Base-by-base conservation (phyloP, 169 alveolate genomes). In the Eimeria necatrix region DNA sequence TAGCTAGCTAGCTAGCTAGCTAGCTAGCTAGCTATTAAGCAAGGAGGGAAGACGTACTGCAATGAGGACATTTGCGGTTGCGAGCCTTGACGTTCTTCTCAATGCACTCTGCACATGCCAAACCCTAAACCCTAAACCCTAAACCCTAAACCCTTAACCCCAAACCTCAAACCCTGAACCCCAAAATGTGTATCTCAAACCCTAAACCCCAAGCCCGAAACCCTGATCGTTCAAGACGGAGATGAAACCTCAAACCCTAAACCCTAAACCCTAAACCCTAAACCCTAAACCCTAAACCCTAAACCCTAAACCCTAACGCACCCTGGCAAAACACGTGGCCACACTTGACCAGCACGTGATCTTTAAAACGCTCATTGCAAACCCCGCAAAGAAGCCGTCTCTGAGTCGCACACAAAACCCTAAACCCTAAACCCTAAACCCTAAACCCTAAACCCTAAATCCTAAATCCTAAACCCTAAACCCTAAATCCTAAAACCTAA, bases 291-390 rank as follows among this genome's bases (percentile, higher is more conserved):
- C 59, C 18, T 41, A 74, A 74, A 74, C 61, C 85, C 85, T 7
- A 71, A 48, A 7, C 20, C 49, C 22, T 12, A 12, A 8, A 61
- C 10, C 73, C 46, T 10, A 5, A 71, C 60, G 7, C 24, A 90
- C 94, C 89, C 41, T 97, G 95, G 90, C 98, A 97, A 88, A 95
- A 97, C 83, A 97, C 96, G 93, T 97, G 98, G 20, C 98, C 98
- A 86, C 98, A 97, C 87, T 97, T 97, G 46, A 96, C 78, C 49
- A 97, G 95, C 52, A 96, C 90, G 74, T 96, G 96, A 94, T 97
- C 97, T 59, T 97, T 95, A 96, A 97, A 97, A 49, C 96, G 95
- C 93, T 97, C 98, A 94, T 95, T 96, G 78, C 98, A 97, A 6
- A 97, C 97, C 51, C 97, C 93, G 94, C 98, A 97, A 9, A 97